A percentile compares a stretch with the other conserved stretches of the same genome.
Conservation (phyloP, 202 grass and related monocot genomes). For the Panicum virgatum region DNA sequence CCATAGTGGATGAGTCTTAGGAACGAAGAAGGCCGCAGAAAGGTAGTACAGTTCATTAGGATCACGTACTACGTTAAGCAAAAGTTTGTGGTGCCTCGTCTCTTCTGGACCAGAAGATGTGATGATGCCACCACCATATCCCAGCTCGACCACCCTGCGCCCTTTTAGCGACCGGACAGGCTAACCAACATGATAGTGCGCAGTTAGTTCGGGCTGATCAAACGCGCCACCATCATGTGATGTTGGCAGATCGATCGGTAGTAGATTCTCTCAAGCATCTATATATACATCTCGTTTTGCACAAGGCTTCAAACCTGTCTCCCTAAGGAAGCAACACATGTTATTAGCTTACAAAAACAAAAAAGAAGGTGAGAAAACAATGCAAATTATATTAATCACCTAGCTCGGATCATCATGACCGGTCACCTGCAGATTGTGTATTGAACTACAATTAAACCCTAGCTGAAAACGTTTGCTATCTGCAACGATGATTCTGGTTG, state of each 20-base stretch:
- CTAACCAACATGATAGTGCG: constrained; percentile 26
- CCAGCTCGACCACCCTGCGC: background rate
- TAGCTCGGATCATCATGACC: constrained; percentile 20
- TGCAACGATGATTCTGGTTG: constrained; percentile 20
- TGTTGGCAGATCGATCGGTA: background rate
- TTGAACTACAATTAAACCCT: background rate
- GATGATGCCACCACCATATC: background rate
- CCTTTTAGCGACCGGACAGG: constrained; percentile 20
- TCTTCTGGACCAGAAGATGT: constrained; percentile 20
- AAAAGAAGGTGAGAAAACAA: background rate
- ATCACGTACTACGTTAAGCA: background rate
- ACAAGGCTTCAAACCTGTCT: constrained; percentile 19
- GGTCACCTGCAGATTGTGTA: constrained; percentile 22
- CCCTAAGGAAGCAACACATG: background rate
- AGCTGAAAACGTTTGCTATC: background rate
- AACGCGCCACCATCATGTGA: constrained; percentile 19
- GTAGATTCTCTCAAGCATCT: background rate
- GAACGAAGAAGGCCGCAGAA: constrained; percentile 16
- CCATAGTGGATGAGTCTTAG: background rate
- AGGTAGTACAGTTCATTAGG: background rate
- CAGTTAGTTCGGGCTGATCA: constrained; percentile 12
- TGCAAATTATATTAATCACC: no score
- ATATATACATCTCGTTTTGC: constrained; percentile 27
- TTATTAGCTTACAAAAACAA: background rate
- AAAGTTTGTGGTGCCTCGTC: constrained; percentile 29